Percentiles rank a stretch among this genome's conserved stretches.
These are phyloP conservation scores for Penicillium oxalicum DNA, from an alignment of 2,329 filamentous ascomycete species.

Conservation along the genomic window DNA sequence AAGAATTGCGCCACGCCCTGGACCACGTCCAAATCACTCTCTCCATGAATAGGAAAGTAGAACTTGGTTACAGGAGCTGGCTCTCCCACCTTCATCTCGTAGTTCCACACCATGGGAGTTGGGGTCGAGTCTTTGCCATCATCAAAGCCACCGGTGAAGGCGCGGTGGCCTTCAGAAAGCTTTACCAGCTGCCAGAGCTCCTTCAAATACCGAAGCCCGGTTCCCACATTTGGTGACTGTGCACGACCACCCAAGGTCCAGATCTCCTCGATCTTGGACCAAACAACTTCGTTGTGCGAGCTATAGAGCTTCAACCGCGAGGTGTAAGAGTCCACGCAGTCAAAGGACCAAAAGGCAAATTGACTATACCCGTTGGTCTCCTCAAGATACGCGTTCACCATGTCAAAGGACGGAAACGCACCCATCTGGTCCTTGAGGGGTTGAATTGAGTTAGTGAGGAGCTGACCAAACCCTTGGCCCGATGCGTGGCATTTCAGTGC, in stretches of 20 bases:
- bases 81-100: conserved; percentile 10
- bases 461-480: neutral
- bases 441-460: neutral
- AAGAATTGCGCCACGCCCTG: neutral
- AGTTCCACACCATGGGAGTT: conserved; percentile 13
- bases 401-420: neutral
- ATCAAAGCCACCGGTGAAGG: neutral
- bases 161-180: conserved; percentile 2
- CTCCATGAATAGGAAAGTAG: conserved; percentile 13
- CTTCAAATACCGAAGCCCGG: neutral
- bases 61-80: conserved; percentile 9
- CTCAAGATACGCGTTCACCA: conserved; percentile 7
- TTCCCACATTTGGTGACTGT: neutral
- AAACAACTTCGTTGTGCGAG: neutral
- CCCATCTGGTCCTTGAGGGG: neutral
- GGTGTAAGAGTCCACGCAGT: conserved; percentile 5
- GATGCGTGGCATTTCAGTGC: conserved; percentile 5
- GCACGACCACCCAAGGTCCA: neutral
- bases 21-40: conserved; percentile 6
- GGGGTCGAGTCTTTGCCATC: neutral
- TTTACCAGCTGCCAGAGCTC: conserved; percentile 1
- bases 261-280: neutral
- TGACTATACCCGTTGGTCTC: conserved; percentile 5
- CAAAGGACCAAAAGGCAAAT: conserved; percentile 11
- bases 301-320: neutral